Conservation (phyloP, 139 green algal genomes). For the Zygnema circumcarinatum region DNA sequence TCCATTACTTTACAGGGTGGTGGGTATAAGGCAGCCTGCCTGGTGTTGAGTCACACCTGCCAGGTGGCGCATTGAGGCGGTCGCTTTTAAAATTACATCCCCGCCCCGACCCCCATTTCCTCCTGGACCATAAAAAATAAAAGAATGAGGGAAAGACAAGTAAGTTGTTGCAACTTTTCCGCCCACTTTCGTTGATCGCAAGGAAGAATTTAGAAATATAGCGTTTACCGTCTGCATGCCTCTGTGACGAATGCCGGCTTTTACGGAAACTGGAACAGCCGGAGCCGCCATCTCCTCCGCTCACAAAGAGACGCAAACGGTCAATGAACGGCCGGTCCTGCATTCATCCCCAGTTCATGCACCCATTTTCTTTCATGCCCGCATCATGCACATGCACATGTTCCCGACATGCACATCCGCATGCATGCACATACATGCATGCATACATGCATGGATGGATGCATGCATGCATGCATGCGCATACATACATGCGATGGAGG, state of each 20-base stretch:
- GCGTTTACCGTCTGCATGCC: conserved; percentile 25
- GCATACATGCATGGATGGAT: no score
- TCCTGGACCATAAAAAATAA: conserved; percentile 11
- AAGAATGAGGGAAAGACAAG: neutral
- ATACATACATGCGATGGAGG: no score
- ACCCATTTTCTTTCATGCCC: no score
- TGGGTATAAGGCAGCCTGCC: no score
- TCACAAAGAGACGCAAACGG: conserved; percentile 22
- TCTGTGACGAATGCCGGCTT: conserved; percentile 28
- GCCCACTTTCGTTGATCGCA: neutral
- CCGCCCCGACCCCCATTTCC: conserved; percentile 42
- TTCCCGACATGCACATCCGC: no score
- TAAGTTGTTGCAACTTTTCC: neutral
- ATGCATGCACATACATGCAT: no score
- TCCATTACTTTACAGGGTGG: neutral
- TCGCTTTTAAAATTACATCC: conserved; percentile 18
- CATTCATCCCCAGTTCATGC: no score
- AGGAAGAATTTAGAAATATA: neutral
- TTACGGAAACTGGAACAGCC: conserved; percentile 46
- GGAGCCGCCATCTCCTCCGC: conserved; percentile 28
- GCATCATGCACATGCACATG: no score
- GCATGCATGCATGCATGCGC: no score
- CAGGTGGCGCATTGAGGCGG: conserved; percentile 21
- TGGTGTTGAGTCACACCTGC: neutral
- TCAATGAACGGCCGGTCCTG: conserved; percentile 52